A percentile compares a stretch with the other conserved stretches of the same genome.
These are phyloP conservation scores for Tolypocladium ovalisporum DNA, from an alignment of 2,329 filamentous ascomycete genomes.

Conservation along the genomic window DNA sequence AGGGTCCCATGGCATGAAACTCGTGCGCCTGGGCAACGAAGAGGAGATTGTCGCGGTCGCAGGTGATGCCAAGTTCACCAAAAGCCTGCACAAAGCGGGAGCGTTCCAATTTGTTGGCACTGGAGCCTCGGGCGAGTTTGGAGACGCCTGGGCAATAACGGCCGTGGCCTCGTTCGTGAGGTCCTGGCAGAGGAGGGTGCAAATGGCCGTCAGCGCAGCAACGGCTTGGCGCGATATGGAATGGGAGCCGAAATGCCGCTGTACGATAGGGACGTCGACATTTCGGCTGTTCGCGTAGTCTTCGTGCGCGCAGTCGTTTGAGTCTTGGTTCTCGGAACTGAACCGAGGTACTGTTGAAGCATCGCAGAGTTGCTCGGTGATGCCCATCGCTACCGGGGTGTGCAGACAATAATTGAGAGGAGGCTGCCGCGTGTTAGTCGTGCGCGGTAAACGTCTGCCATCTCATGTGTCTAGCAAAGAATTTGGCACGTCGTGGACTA, in stretches of 20 bases:
- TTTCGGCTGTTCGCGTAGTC: too few relatives aligned
- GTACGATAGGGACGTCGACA: background rate
- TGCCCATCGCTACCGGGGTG: too few relatives aligned
- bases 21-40: slow-evolving; percentile 15
- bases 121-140: slow-evolving; percentile 25
- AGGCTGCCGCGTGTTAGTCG: too few relatives aligned
- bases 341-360: too few relatives aligned
- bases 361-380: too few relatives aligned
- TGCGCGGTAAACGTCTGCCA: too few relatives aligned
- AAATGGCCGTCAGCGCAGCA: background rate
- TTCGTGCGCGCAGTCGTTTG: too few relatives aligned
- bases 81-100: slow-evolving; percentile 15
- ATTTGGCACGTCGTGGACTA: too few relatives aligned
- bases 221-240: background rate
- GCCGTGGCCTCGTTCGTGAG: slow-evolving; percentile 22
- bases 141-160: slow-evolving; percentile 31
- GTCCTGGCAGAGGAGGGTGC: slow-evolving; percentile 4
- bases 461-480: too few relatives aligned
- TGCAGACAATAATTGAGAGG: too few relatives aligned
- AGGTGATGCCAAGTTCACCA: slow-evolving; percentile 5
- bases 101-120: slow-evolving; percentile 29
- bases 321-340: too few relatives aligned
- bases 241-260: background rate
- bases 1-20: slow-evolving; percentile 26
- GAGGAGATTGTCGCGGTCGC: slow-evolving; percentile 33